Percentiles rank a stretch among this genome's conserved stretches.
Evolutionary conservation across 2,329 filamentous ascomycete genomes (phyloP).

Genomic region (Coniochaeta ligniaria): DNA sequence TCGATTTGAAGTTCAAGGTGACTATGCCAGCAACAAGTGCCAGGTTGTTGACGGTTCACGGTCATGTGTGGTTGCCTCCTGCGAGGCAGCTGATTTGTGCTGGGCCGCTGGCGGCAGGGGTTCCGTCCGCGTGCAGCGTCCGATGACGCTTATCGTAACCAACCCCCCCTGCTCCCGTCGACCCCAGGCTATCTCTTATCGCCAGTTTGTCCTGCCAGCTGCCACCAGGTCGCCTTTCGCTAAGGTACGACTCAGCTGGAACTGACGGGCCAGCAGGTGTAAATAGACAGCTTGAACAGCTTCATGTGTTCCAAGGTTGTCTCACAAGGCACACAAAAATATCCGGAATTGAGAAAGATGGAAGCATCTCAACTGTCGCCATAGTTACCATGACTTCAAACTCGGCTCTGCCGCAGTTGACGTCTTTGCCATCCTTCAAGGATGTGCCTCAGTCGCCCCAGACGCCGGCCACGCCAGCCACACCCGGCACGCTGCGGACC

Average conservation of each 20-base stretch:
- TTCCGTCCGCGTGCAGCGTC: neutral
- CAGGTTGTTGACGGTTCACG: neutral
- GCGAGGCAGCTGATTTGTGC: neutral
- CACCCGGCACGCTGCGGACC: slow-evolving; percentile 27
- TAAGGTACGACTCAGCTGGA: neutral
- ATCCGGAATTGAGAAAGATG: neutral
- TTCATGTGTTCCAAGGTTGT: neutral
- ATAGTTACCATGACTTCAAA: neutral
- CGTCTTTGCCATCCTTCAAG: neutral
- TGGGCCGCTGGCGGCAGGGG: neutral
- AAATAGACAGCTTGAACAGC: neutral
- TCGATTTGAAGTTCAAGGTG: neutral
- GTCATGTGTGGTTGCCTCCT: neutral
- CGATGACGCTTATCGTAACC: neutral
- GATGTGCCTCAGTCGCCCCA: slow-evolving; percentile 22
- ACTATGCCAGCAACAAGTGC: neutral
- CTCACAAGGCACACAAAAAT: neutral
- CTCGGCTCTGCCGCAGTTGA: neutral
- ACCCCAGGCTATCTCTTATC: neutral
- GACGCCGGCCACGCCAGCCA: slow-evolving; percentile 19
- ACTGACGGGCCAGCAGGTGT: neutral
- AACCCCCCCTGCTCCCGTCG: neutral
- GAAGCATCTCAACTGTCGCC: neutral
- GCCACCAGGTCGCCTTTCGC: neutral
- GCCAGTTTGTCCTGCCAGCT: neutral